Percentiles rank a stretch among this genome's conserved stretches.
Conservation (phyloP, 2,329 filamentous ascomycete genomes). For the Alternaria dauci region DNA sequence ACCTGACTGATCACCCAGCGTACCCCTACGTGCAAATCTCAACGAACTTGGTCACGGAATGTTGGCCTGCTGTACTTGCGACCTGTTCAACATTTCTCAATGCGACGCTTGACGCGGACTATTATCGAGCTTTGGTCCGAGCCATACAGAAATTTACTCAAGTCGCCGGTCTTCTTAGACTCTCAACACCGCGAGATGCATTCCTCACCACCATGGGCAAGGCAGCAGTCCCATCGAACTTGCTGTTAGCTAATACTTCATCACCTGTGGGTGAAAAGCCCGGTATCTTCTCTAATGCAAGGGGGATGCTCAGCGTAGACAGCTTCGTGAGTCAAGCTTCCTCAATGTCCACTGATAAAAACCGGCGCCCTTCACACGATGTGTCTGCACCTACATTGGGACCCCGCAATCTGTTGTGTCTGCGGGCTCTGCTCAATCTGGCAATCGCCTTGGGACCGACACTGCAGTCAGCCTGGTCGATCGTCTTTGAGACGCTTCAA, state of each 20-base stretch:
- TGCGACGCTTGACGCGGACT: conserved; percentile 88
- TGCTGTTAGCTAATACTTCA: conserved; percentile 53
- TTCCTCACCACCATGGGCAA: conserved; percentile 95
- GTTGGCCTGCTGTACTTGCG: conserved; percentile 94
- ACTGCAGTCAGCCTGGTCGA: conserved; percentile 83
- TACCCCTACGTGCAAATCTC: conserved; percentile 76
- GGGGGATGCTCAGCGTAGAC: conserved; percentile 77
- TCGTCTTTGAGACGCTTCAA: conserved; percentile 89
- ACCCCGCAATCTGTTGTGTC: conserved; percentile 86
- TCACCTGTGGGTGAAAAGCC: conserved; percentile 58
- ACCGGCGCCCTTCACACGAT: conserved; percentile 67
- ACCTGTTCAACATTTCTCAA: conserved; percentile 96
- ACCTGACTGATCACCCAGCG: conserved; percentile 75
- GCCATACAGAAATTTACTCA: conserved; percentile 96
- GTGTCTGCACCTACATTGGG: conserved; percentile 66
- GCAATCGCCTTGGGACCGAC: conserved; percentile 94
- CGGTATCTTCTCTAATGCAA: conserved; percentile 74
- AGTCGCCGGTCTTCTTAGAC: conserved; percentile 85
- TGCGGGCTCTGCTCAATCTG: conserved; percentile 90
- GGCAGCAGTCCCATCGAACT: conserved; percentile 86
- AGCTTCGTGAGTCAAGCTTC: conserved; percentile 69
- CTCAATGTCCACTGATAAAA: conserved; percentile 62
- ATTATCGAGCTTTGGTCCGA: conserved; percentile 89
- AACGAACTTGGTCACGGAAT: conserved; percentile 84
- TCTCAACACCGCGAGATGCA: conserved; percentile 88